Percentiles rank a stretch among this genome's conserved stretches.
phyloP scores from a whole-genome alignment of 371 early-diverging fungal species.

The Umbelopsis sp. region DNA sequence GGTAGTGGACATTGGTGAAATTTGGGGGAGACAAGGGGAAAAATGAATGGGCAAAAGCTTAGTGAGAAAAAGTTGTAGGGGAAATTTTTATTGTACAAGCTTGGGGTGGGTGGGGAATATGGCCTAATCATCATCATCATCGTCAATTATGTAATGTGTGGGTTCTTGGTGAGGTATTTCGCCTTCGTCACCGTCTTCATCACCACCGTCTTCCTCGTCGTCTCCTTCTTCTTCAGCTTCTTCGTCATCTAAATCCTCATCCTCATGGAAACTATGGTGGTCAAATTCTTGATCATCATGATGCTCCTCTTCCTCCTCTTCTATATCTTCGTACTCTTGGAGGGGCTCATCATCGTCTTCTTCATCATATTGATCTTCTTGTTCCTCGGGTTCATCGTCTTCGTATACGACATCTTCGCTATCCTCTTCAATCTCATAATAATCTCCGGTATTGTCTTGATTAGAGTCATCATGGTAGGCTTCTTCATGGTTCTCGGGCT shows the following conservation, averaged over 20 bases:
- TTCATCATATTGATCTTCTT: slow-evolving; percentile 19
- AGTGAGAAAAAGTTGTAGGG: neutral
- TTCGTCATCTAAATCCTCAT: slow-evolving; percentile 21
- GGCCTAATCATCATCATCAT: slow-evolving; percentile 6
- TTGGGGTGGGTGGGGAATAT: neutral
- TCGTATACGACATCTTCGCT: slow-evolving; percentile 14
- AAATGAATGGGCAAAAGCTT: neutral
- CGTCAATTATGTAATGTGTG: slow-evolving; percentile 36
- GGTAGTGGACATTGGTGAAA: slow-evolving; percentile 21
- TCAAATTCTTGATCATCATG: slow-evolving; percentile 36
- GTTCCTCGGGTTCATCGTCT: slow-evolving; percentile 19
- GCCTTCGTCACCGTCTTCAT: slow-evolving; percentile 39
- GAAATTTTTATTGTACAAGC: slow-evolving; percentile 3
- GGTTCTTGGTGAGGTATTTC: slow-evolving; percentile 38
- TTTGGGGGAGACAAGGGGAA: neutral
- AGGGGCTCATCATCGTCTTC: slow-evolving; percentile 25
- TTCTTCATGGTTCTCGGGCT: neutral
- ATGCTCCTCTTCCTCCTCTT: slow-evolving; percentile 39
- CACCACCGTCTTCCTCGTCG: slow-evolving; percentile 37
- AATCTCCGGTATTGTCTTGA: neutral
- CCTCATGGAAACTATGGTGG: neutral
- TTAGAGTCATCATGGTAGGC: too few species aligned
- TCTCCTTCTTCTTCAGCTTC: slow-evolving; percentile 42
- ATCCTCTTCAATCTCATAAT: slow-evolving; percentile 7
- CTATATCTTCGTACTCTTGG: slow-evolving; percentile 27